Percentiles rank a stretch among this genome's conserved stretches.
These are phyloP conservation scores for Hypomontagnella monticulosa DNA, from an alignment of 495 filamentous ascomycete species.

Conservation along the genomic window DNA sequence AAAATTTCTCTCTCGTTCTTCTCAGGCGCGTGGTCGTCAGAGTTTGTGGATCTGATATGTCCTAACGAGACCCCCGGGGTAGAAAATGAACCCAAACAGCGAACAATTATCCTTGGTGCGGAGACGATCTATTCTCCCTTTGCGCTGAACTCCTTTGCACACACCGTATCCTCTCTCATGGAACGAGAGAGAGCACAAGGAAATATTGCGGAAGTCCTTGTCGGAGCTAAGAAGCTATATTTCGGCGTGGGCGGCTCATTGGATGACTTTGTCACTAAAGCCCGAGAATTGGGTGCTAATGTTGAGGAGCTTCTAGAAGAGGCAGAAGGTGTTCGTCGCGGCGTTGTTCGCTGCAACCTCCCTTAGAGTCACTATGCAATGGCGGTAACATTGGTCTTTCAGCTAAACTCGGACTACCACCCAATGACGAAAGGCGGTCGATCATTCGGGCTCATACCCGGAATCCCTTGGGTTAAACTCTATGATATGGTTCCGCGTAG, in stretches of 20 bases:
- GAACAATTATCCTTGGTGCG: slow-evolving; percentile 76
- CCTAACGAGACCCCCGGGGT: slow-evolving; percentile 29
- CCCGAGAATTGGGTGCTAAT: slow-evolving; percentile 63
- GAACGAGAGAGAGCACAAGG: slow-evolving; percentile 57
- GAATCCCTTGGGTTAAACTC: neutral
- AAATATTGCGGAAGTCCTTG: slow-evolving; percentile 68
- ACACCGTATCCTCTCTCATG: slow-evolving; percentile 73
- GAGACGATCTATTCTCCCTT: slow-evolving; percentile 95
- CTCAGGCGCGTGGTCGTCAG: slow-evolving; percentile 82
- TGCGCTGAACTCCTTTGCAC: slow-evolving; percentile 76
- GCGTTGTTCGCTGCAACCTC: slow-evolving; percentile 59
- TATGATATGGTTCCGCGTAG: neutral
- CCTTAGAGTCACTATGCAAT: neutral
- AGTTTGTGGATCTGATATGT: slow-evolving; percentile 69
- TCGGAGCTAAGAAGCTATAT: slow-evolving; percentile 93
- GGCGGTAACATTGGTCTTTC: neutral
- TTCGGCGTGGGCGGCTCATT: slow-evolving; percentile 96
- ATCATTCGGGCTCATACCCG: neutral
- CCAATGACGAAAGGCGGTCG: neutral
- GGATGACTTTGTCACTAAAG: slow-evolving; percentile 79
- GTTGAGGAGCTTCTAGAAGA: slow-evolving; percentile 72
- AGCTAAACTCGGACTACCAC: neutral
- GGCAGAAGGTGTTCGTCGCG: slow-evolving; percentile 65
- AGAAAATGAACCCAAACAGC: slow-evolving; percentile 4
- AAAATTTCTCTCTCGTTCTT: slow-evolving; percentile 75